Base-by-base conservation (phyloP, 106 monocot genomes). In the Dendrobium officinale region DNA sequence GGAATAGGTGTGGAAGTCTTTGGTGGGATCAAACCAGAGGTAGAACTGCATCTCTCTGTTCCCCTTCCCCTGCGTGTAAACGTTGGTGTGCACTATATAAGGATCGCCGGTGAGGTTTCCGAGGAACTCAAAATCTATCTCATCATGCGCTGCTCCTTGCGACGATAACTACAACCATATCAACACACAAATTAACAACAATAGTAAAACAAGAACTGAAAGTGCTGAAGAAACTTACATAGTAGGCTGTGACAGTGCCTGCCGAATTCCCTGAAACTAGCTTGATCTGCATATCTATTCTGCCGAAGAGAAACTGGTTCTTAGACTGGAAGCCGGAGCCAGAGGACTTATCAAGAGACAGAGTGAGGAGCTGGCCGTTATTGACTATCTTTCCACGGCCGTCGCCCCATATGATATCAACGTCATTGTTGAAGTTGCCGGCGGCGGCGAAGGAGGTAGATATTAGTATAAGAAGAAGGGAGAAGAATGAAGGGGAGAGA, bases 11-110 rank as follows among this genome's bases (percentile, higher is more conserved):
- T 81, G 81, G 43, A 81, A 81, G 17, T 81, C 75, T 2, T 42
- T 47, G 4, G 75, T 76, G 11, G 81, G 81, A 45, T 81, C 81
- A 16, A 81, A 81, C 81, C 81, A 81, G 33, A 81, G 81, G 16
- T 76, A 42, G 33, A 81, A 81, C 64, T 81, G 81, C 81, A 75
- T 75, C 81, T 81, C 81, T 41, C 81, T 81, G 75, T 81, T 76
- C 1, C 81, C 81, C 64, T 81, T 81, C 42, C 81, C 81, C 43
- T 75, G 81, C 33, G 81, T 64, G 51, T 75, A 81, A 51, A 81
- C 81, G 41, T 81, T 81, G 4, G 81, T 81, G 44, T 81, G 81
- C 17, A 81, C 55, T 1, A 58, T 75, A 55, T 81, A 81, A 2
- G 81, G 81, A 42, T 81, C 81, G 55, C 81, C 80, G 26, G 43